Conservation (phyloP, 345 rosid genomes). For the Lumnitzera littorea region DNA sequence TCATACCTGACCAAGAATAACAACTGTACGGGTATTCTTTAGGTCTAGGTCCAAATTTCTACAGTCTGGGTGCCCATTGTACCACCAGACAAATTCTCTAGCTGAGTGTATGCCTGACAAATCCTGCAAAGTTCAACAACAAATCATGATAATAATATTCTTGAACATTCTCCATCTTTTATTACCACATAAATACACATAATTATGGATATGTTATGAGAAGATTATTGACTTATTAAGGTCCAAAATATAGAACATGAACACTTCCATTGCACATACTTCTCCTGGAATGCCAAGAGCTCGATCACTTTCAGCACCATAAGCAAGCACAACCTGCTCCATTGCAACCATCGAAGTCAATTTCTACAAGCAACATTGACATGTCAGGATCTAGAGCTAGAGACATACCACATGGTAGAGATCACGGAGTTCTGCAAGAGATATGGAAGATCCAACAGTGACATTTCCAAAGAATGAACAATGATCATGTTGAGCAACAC, state of each 20-base stretch:
- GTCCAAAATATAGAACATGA: not conserved
- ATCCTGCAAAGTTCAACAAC: conserved; percentile 27
- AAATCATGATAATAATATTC: not conserved
- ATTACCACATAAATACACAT: not conserved
- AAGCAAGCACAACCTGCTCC: conserved; percentile 87
- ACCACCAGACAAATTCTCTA: conserved; percentile 98
- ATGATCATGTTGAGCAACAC: conserved; percentile 53
- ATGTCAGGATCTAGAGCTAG: not conserved
- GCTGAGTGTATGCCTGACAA: conserved; percentile 72
- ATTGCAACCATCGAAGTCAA: conserved; percentile 6
- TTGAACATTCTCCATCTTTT: not conserved
- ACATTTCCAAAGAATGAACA: conserved; percentile 81
- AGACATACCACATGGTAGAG: conserved; percentile 65
- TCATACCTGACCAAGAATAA: conserved; percentile 78
- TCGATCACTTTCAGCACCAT: conserved; percentile 97
- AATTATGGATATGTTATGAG: not conserved
- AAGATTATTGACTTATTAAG: no score
- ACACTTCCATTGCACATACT: conserved; percentile 24
- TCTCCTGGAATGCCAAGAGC: conserved; percentile 74
- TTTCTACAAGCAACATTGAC: not conserved
- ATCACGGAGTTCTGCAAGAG: conserved; percentile 66
- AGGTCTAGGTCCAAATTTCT: conserved; percentile 58
- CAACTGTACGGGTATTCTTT: conserved; percentile 63
- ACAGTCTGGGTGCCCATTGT: conserved; percentile 87
- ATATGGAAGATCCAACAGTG: conserved; percentile 58